Conservation (phyloP, 2,329 filamentous ascomycete genomes). For the Alternaria hordeiaustralica region DNA sequence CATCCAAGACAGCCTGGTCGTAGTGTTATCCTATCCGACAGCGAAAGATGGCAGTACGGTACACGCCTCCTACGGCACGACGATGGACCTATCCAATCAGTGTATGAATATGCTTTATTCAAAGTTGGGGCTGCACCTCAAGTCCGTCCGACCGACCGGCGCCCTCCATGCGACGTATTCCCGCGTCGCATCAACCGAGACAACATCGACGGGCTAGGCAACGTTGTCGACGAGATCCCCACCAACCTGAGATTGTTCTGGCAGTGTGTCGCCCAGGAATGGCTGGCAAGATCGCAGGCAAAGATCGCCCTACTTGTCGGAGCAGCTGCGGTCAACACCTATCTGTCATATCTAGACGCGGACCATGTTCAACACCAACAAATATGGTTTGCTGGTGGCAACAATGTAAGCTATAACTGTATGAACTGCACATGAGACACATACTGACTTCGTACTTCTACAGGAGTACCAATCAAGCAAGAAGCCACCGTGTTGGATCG, state of each 20-base stretch:
- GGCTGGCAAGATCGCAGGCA: not conserved
- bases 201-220: no score
- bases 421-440: not conserved
- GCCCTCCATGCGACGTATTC: not conserved
- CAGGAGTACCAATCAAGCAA: not conserved
- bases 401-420: not conserved
- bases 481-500: not conserved
- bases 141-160: not conserved
- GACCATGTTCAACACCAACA: not conserved
- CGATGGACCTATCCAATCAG: not conserved
- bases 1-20: not conserved
- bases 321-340: not conserved
- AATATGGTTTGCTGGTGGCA: not conserved
- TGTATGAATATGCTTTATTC: not conserved
- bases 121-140: not conserved
- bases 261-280: not conserved
- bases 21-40: not conserved
- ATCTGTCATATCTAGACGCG: not conserved
- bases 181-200: no score
- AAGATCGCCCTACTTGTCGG: not conserved
- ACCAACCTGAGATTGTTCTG: no score
- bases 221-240: no score
- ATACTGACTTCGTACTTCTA: not conserved
- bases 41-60: not conserved
- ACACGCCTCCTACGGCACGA: not conserved